phyloP scores from a whole-genome alignment of 768 basidiomycete species.

The Naganishia kalamii region DNA sequence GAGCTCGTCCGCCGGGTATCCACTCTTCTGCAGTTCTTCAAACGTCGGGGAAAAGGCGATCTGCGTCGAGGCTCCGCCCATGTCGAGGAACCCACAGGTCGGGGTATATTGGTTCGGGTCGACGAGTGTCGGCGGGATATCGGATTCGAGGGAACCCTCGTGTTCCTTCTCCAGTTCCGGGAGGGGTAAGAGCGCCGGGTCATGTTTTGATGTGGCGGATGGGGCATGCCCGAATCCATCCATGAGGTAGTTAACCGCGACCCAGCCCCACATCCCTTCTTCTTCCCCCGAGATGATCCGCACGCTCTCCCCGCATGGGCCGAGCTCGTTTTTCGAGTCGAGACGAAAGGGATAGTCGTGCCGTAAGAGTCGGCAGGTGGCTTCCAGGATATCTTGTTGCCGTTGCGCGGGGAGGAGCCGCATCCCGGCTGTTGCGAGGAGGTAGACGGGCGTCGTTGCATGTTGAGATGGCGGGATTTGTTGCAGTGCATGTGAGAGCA shows the following conservation, averaged over 20 bases:
- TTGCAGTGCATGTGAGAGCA: conserved; percentile 72
- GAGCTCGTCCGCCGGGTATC: conserved; percentile 57
- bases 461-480: conserved; percentile 83
- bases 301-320: conserved; percentile 86
- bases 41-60: conserved; percentile 87
- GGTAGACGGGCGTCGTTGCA: conserved; percentile 76
- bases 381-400: conserved; percentile 65
- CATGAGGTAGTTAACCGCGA: conserved; percentile 98
- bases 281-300: conserved; percentile 96
- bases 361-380: conserved; percentile 70
- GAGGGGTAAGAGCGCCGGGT: conserved; percentile 34
- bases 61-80: conserved; percentile 98
- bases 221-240: conserved; percentile 66
- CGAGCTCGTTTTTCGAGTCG: conserved; percentile 58
- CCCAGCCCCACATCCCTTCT: conserved; percentile 97
- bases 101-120: conserved; percentile 55
- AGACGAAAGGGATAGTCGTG: conserved; percentile 72
- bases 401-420: conserved; percentile 66
- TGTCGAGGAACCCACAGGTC: conserved; percentile 96
- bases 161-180: conserved; percentile 27
- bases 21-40: conserved; percentile 50
- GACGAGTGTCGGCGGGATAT: conserved; percentile 38
- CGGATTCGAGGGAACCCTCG: conserved; percentile 17
- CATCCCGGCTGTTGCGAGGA: conserved; percentile 97
- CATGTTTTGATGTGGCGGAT: conserved; percentile 26